Conservation (phyloP, 768 basidiomycete species). For the Lenzites betulinus region DNA sequence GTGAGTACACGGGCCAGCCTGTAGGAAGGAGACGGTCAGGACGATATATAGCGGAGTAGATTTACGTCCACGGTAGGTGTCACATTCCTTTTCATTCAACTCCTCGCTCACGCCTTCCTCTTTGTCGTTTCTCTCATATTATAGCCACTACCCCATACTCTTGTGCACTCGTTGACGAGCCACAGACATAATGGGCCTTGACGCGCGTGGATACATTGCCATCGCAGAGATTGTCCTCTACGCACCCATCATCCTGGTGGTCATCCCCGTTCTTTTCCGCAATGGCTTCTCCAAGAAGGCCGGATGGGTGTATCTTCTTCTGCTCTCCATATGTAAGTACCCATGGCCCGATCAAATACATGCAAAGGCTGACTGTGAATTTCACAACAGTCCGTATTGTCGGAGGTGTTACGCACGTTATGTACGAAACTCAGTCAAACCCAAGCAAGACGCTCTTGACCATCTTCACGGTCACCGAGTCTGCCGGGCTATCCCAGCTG, state of each 20-base stretch:
- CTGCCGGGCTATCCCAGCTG: constrained; percentile 43
- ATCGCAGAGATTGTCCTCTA: constrained; percentile 63
- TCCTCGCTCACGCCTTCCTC: neutral
- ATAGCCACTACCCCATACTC: neutral
- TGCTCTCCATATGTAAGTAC: constrained; percentile 53
- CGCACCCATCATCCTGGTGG: constrained; percentile 51
- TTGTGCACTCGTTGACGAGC: neutral
- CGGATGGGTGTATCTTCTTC: constrained; percentile 66
- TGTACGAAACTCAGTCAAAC: constrained; percentile 45
- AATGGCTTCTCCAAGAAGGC: constrained; percentile 61
- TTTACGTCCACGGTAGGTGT: neutral
- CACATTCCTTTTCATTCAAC: neutral
- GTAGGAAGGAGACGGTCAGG: neutral
- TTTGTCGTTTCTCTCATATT: neutral
- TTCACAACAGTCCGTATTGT: constrained; percentile 54
- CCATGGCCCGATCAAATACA: constrained; percentile 25
- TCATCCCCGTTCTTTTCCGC: constrained; percentile 46
- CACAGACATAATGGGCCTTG: constrained; percentile 24
- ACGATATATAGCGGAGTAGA: neutral
- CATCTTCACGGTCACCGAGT: constrained; percentile 50
- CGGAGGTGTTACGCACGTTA: constrained; percentile 59
- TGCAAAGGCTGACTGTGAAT: neutral
- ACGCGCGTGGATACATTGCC: constrained; percentile 52
- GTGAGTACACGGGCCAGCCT: too few species aligned
- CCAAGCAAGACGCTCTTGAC: constrained; percentile 48